These are phyloP conservation scores for Trichocomaceae sp. DNA, from an alignment of 2,329 filamentous ascomycete species.

Conservation along the genomic window DNA sequence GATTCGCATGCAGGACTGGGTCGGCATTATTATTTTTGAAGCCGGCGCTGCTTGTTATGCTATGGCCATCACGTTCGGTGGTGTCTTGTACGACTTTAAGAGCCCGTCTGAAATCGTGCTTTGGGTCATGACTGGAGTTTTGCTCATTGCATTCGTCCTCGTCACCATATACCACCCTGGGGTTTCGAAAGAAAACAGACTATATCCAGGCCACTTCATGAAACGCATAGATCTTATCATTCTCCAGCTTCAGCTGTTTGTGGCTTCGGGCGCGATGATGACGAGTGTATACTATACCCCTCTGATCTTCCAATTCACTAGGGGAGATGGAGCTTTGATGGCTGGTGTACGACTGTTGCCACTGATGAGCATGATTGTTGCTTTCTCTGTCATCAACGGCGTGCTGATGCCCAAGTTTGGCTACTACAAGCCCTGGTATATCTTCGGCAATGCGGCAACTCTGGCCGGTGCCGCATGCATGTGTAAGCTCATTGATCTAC, in stretches of 20 bases:
- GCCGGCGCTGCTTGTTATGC: conserved; percentile 36
- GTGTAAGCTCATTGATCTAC: neutral
- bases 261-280: conserved; percentile 26
- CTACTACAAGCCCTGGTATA: conserved; percentile 21
- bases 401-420: conserved; percentile 16
- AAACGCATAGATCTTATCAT: neutral
- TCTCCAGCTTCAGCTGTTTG: conserved; percentile 25
- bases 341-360: conserved; percentile 25
- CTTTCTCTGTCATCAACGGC: conserved; percentile 17
- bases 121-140: conserved; percentile 42
- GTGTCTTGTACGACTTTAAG: conserved; percentile 44
- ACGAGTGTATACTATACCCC: conserved; percentile 46
- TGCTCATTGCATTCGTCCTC: conserved; percentile 39
- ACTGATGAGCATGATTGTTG: conserved; percentile 18
- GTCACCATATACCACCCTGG: conserved; percentile 39
- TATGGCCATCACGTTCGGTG: conserved; percentile 48
- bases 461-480: neutral
- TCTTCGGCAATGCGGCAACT: conserved; percentile 10
- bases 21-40: conserved; percentile 40
- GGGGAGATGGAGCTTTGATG: conserved; percentile 30
- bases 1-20: conserved; percentile 34
- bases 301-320: conserved; percentile 48
- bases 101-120: conserved; percentile 40
- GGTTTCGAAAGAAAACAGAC: conserved; percentile 37
- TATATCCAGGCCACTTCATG: conserved; percentile 46